Evolutionary conservation across 1,139 yeast genomes (phyloP).

Genomic region (Kodamaea anthophila): DNA sequence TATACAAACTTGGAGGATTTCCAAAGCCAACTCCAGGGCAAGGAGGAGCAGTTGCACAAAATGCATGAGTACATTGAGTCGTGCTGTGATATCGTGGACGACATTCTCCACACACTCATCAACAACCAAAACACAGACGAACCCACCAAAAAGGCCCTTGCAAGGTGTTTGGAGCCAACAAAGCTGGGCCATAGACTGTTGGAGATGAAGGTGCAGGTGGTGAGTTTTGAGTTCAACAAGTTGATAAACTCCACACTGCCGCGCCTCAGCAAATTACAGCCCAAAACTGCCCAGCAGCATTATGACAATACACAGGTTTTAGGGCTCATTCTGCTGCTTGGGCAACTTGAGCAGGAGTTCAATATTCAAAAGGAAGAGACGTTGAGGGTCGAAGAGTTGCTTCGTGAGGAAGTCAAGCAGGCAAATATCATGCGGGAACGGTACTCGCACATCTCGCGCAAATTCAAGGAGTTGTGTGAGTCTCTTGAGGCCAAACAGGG

Average conservation of each 20-base stretch:
- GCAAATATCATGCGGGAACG: slow-evolving; percentile 17
- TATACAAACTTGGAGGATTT: slow-evolving; percentile 31
- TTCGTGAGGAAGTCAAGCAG: slow-evolving; percentile 19
- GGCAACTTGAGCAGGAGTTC: slow-evolving; percentile 19
- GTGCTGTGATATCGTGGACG: slow-evolving; percentile 17
- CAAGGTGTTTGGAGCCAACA: slow-evolving; percentile 13
- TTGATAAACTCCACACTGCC: slow-evolving; percentile 7
- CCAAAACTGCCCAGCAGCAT: too few relatives aligned
- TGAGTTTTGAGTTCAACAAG: slow-evolving; percentile 18
- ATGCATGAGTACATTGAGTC: slow-evolving; percentile 13
- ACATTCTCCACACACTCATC: slow-evolving; percentile 19
- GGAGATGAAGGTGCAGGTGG: slow-evolving; percentile 21
- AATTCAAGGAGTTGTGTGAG: slow-evolving; percentile 16
- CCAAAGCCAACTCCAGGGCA: slow-evolving; percentile 23
- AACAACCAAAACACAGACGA: slow-evolving; percentile 16
- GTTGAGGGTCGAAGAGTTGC: slow-evolving; percentile 17
- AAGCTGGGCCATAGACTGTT: slow-evolving; percentile 11
- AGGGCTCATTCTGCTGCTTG: slow-evolving; percentile 1
- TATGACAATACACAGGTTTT: background rate
- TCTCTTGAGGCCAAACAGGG: slow-evolving; percentile 11
- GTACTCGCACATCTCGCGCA: slow-evolving; percentile 15
- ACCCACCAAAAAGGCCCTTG: slow-evolving; percentile 15
- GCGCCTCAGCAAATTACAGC: background rate
- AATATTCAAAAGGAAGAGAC: slow-evolving; percentile 18
- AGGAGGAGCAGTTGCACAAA: slow-evolving; percentile 18